Conservation (phyloP, 257 asterid species). For the Solanum medicagineum region DNA sequence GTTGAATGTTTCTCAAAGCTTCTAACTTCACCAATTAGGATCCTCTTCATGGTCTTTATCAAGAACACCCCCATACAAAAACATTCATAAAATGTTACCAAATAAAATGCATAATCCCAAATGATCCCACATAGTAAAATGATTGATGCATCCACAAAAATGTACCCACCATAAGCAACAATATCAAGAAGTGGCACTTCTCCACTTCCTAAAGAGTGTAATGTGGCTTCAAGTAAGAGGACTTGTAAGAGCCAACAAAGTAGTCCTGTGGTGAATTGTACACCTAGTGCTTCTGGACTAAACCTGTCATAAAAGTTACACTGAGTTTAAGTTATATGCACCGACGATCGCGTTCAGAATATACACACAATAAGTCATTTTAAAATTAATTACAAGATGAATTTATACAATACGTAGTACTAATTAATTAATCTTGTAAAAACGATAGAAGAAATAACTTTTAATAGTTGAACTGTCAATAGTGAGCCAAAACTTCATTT, state of each 20-base stretch:
- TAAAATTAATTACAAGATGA: background rate
- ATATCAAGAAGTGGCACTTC: constrained; percentile 26
- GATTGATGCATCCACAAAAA: constrained; percentile 9
- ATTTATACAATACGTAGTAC: background rate
- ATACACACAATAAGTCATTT: background rate
- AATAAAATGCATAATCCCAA: constrained; percentile 10
- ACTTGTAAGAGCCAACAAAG: constrained; percentile 30
- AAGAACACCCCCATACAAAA: constrained; percentile 20
- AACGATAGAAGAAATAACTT: background rate
- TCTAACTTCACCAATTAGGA: constrained; percentile 16
- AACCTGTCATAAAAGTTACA: constrained; percentile 6
- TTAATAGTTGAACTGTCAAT: background rate
- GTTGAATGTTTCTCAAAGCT: constrained; percentile 7
- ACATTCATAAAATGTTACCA: constrained; percentile 9
- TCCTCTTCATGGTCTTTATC: constrained; percentile 21
- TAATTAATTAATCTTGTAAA: background rate
- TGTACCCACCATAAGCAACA: constrained; percentile 19
- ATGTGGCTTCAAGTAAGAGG: constrained; percentile 9
- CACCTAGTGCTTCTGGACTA: constrained; percentile 27
- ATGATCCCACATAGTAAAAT: constrained; percentile 10
- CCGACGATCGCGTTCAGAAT: background rate
- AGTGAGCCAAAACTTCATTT: background rate
- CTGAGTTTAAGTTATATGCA: background rate
- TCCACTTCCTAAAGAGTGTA: constrained; percentile 18
- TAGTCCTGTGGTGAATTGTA: constrained; percentile 24